Base-by-base conservation (phyloP, 202 grass and related monocot genomes). In the Schoenoplectus tabernaemontani region DNA sequence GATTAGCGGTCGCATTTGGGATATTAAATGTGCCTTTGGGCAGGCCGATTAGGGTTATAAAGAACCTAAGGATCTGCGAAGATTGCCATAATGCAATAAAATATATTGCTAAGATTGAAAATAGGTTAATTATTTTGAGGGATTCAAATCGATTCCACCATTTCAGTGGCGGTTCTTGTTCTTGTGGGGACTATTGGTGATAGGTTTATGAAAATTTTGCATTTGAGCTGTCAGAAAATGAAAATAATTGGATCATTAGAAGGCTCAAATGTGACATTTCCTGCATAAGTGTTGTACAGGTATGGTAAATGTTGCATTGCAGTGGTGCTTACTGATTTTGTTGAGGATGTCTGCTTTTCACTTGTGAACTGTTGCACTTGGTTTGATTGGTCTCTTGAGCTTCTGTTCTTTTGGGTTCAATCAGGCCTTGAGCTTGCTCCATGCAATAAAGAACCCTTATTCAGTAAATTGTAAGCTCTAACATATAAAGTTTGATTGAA, bases 91-190 rank as follows among this genome's bases (percentile, higher is more conserved):
- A 90, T 68, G 88, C 89, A 78, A 87, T 92, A 77, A 98, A 98
- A 79, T 90, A 89, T 90, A 76, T 95, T 83, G 87, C 95, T 57
- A 81, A 87, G 8, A 95, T 98, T 78, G 89, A 94, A 78, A 86
- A 83, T 39, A 90, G 91, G 79, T 36, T 92, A 78, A 87, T 97
- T 79, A 90, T 97, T 88, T 76, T 97, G 83, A 83, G 87, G 10
- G 95, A 97, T 83, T 97, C 95, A 59, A 97, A 92, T 43, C 82
- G 89, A 53, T 97, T 97, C 68, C 95, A 97, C 77, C 95, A 97
- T 85, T 97, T 97, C 64, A 92, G 74, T 78, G 84, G 82, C n/a
- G 95, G 95, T 65, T 90, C 87, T 72, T 94, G 95, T 90, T 94
- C 89, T 20, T 97, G 91, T 64, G 91, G 95, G 43, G 91, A 97